phyloP scores from a whole-genome alignment of 768 basidiomycete genomes.

The Trametes gibbosa region DNA sequence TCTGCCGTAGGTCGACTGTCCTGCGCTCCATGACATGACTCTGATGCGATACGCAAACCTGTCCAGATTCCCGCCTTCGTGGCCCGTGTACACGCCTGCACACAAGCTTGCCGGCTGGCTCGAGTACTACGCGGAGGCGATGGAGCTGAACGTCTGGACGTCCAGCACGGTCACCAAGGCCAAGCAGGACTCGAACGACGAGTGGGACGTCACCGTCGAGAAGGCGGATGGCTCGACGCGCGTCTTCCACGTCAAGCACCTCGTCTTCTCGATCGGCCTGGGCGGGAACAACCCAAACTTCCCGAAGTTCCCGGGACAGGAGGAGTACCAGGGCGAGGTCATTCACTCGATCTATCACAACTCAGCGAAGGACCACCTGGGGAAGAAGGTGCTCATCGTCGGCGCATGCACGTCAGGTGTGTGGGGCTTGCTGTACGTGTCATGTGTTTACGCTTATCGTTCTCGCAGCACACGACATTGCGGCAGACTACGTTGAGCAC shows the following conservation, averaged over 20 bases:
- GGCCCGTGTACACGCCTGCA: slow-evolving; percentile 59
- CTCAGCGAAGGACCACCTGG: slow-evolving; percentile 50
- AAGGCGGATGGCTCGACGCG: slow-evolving; percentile 35
- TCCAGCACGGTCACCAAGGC: slow-evolving; percentile 33
- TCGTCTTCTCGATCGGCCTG: slow-evolving; percentile 40
- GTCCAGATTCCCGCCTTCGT: slow-evolving; percentile 52
- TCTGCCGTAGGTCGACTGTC: slow-evolving; percentile 21
- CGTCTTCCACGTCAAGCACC: slow-evolving; percentile 30
- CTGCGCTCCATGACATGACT: slow-evolving; percentile 46
- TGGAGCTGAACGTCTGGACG: slow-evolving; percentile 67
- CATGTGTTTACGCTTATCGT: neutral
- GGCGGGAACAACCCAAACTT: slow-evolving; percentile 38
- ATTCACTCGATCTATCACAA: slow-evolving; percentile 59
- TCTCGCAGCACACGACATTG: slow-evolving; percentile 45
- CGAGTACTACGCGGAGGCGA: slow-evolving; percentile 55
- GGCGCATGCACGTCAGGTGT: slow-evolving; percentile 62
- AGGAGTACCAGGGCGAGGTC: slow-evolving; percentile 59
- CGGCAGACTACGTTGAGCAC: slow-evolving; percentile 42
- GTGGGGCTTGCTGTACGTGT: neutral
- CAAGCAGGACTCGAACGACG: slow-evolving; percentile 20
- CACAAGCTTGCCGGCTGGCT: slow-evolving; percentile 67
- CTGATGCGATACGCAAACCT: neutral
- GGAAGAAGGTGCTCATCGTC: slow-evolving; percentile 71
- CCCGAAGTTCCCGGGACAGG: slow-evolving; percentile 39
- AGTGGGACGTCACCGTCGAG: slow-evolving; percentile 31